Base-by-base conservation (phyloP, 78 protist species). In the Speleostelium caveatum region DNA sequence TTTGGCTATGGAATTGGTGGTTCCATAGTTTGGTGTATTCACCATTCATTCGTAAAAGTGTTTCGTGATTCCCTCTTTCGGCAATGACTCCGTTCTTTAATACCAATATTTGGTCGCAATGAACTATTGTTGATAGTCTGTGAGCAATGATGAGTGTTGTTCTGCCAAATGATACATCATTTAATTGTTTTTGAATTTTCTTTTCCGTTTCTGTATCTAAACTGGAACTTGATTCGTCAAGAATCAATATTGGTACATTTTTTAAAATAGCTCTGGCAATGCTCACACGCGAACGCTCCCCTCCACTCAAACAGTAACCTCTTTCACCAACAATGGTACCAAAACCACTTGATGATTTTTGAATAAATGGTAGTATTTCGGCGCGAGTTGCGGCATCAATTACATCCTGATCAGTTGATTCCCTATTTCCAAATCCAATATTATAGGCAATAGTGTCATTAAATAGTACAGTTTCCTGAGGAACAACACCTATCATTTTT, bases 121-220 rank as follows among this genome's bases (percentile, higher is more conserved):
- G 33, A 14, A 30, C 60, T 2, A 98, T 77, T 2, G 99, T 97
- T 10, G 85, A n/a, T 30, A 98, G 76, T 17, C 99, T 95, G 62
- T 98, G 99, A 0, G 99, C 99, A 49, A 98, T 96, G 56, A 96
- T 83, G 12, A 97, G n/a, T 16, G 95, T 85, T 5, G 99, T 97
- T 68, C 78, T 36, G 35, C 83, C 92, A 14, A 14, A 14, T 6
- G 53, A 45, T 6, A 45, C 35, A 39, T n/a, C 78, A 69, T 26
- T 24, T 89, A 98, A n/a, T 0, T 96, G 86, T 2, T 76, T 36
- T 83, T 95, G 97, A 3, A 98, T 92, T 2, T 60, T 41, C 19
- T 33, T 12, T 94, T 98, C 99, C 8, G 96, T 85, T 61, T 79
- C 26, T 35, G 94, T 32, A 72, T 98, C 99, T 21, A 98, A 96